These are phyloP conservation scores for Globisporangium camurandrum DNA, from an alignment of 352 stramenopile genomes.

Conservation along the genomic window DNA sequence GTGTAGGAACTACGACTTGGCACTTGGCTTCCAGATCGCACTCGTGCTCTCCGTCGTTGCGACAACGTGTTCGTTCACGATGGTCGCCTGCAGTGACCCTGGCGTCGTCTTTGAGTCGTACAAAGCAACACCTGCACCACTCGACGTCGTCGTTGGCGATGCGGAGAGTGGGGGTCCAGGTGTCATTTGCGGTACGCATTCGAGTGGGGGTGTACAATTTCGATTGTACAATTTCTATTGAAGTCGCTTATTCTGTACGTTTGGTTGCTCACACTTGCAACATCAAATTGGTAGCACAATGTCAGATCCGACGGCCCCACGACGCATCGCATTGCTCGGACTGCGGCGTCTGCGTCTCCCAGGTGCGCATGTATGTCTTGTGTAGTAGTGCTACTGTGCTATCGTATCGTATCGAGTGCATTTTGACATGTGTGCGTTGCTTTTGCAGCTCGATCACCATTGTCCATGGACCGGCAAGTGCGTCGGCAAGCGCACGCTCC, in stretches of 20 bases:
- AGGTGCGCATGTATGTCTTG: constrained; percentile 24
- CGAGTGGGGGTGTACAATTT: background rate
- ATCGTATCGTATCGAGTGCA: background rate
- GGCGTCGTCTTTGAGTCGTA: constrained; percentile 56
- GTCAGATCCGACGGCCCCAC: constrained; percentile 56
- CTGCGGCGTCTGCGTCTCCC: constrained; percentile 61
- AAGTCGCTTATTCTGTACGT: too few relatives aligned
- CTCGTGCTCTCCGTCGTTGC: constrained; percentile 42
- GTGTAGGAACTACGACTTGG: constrained; percentile 30
- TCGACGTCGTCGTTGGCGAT: constrained; percentile 15
- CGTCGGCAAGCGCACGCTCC: constrained; percentile 74
- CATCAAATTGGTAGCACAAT: too few relatives aligned
- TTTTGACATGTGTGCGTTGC: background rate
- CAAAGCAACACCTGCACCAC: constrained; percentile 19
- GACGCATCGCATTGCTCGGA: constrained; percentile 76
- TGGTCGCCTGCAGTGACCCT: constrained; percentile 73
- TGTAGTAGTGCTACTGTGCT: constrained; percentile 4
- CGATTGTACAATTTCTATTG: too few relatives aligned
- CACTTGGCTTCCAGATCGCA: constrained; percentile 32
- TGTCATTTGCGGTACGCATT: constrained; percentile 54
- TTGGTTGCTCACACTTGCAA: background rate
- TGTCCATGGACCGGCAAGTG: constrained; percentile 91
- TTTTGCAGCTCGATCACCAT: constrained; percentile 83
- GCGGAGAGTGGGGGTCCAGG: constrained; percentile 31
- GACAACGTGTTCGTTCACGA: constrained; percentile 61